These are phyloP conservation scores for Chloris gayana DNA, from an alignment of 176 grass and related monocot species.

Conservation along the genomic window DNA sequence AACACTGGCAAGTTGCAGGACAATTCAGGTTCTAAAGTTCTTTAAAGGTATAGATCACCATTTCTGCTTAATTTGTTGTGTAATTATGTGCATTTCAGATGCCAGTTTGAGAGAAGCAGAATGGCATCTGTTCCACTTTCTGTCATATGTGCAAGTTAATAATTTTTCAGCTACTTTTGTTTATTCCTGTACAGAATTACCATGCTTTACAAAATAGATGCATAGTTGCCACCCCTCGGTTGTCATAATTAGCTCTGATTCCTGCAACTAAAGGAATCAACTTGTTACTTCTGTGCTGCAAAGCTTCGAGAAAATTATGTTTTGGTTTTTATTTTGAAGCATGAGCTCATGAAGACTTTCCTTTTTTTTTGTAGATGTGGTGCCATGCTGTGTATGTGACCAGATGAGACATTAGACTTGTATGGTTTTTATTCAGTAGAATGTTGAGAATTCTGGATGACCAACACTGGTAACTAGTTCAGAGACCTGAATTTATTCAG, in stretches of 20 bases:
- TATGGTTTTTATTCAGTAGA: slow-evolving; percentile 22
- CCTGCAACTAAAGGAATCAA: neutral
- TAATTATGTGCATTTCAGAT: neutral
- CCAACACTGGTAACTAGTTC: neutral
- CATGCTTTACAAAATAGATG: neutral
- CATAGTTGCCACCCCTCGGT: neutral
- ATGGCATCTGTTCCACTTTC: neutral
- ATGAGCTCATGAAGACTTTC: slow-evolving; percentile 27
- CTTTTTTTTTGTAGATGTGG: slow-evolving; percentile 38
- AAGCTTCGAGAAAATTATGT: neutral
- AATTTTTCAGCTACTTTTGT: neutral
- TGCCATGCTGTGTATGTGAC: neutral
- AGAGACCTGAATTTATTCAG: slow-evolving; percentile 25
- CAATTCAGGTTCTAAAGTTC: slow-evolving; percentile 76
- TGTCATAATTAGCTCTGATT: neutral
- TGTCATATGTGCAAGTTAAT: neutral
- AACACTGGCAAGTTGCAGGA: slow-evolving; percentile 62
- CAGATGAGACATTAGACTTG: neutral
- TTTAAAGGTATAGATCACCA: slow-evolving; percentile 38
- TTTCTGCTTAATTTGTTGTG: slow-evolving; percentile 9
- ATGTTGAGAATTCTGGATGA: neutral
- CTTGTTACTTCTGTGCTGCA: slow-evolving; percentile 20
- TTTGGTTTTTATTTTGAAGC: neutral
- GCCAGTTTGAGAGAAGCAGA: neutral
- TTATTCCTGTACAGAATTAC: neutral